Base-by-base conservation (phyloP, 2,329 filamentous ascomycete species). In the Neobulgaria alba region DNA sequence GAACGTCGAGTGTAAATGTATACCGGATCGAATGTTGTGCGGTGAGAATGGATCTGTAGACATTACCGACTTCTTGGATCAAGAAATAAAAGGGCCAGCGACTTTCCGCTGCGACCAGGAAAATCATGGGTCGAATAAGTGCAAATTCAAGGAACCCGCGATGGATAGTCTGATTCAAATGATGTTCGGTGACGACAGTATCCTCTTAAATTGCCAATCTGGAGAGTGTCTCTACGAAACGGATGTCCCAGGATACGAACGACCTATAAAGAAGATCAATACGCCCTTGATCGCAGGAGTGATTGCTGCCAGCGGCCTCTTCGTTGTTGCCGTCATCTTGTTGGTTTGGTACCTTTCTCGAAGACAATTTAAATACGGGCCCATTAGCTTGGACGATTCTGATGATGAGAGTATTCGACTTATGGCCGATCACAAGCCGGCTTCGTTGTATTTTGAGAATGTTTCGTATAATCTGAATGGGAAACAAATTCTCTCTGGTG, bases 171-270 rank as follows among this genome's bases (percentile, higher is more conserved):
- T 98, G 49, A 95, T 96, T 51, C 82, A 79, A 41, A 77, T 72
- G 40, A 78, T 98, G 53, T 96, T 98, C 59, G 92, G 90, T 29
- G 93, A 98, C 58, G 73, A 80, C 39, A 95, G 84, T 59, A 98
- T 98, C 56, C 75, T 82, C 36, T 68, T 98, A 33, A 72, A 77
- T 18, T 98, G 92, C 57, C 71, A 79, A 46, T 77, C 89, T 17
- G 92, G 92, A 45, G 92, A 98, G 66, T 98, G 92, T 67, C 68
- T 98, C 23, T 89, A 95, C 63, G 77, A 84, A 59, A 95, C 89
- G 4, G 85, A 96, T 56, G 81, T 96, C 5, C 92, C 92, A 12
- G 92, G 93, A 14, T 98, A 94, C 57, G 73, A 83, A 51, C 75
- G 83, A 15, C 88, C 90, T 1, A 75, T 95, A 45, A 95, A 95